Evolutionary conservation across 495 filamentous ascomycete species (phyloP).

Genomic region (Aspergillus sclerotioniger): DNA sequence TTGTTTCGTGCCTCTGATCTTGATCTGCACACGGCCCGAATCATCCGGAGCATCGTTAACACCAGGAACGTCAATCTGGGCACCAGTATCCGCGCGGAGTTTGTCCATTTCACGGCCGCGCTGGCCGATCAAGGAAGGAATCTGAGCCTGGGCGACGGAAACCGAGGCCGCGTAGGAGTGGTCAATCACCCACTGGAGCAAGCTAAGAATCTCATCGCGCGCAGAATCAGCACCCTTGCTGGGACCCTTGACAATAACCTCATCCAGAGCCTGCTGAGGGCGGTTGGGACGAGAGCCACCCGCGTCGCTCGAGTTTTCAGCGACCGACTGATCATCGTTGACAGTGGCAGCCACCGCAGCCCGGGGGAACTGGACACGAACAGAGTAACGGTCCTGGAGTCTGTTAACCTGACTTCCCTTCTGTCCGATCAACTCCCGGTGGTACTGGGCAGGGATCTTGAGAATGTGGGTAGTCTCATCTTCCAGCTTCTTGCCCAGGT

Average conservation of each 20-base stretch:
- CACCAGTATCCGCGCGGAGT: slow-evolving; percentile 75
- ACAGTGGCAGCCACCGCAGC: slow-evolving; percentile 51
- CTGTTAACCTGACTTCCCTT: slow-evolving; percentile 64
- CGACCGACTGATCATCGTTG: slow-evolving; percentile 67
- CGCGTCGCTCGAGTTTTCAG: slow-evolving; percentile 68
- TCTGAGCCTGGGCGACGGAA: slow-evolving; percentile 79
- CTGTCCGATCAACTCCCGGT: slow-evolving; percentile 70
- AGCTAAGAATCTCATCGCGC: slow-evolving; percentile 79
- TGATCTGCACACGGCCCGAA: slow-evolving; percentile 72
- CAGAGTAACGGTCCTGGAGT: slow-evolving; percentile 80
- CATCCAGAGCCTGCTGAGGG: slow-evolving; percentile 74
- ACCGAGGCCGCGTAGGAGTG: slow-evolving; percentile 76
- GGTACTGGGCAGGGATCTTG: slow-evolving; percentile 85
- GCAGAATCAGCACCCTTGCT: slow-evolving; percentile 88
- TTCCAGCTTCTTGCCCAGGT: slow-evolving; percentile 73
- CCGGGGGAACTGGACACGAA: slow-evolving; percentile 91
- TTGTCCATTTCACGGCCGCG: slow-evolving; percentile 88
- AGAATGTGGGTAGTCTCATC: slow-evolving; percentile 83
- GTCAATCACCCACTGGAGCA: slow-evolving; percentile 83
- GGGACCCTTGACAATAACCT: slow-evolving; percentile 86
- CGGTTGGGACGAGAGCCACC: slow-evolving; percentile 59
- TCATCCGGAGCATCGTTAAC: slow-evolving; percentile 58
- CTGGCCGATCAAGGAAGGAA: slow-evolving; percentile 86
- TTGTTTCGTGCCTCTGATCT: slow-evolving; percentile 83
- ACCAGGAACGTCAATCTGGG: slow-evolving; percentile 85